Percentiles rank a stretch among this genome's conserved stretches.
These are phyloP conservation scores for Nemania abortiva DNA, from an alignment of 2,329 filamentous ascomycete genomes.

Conservation along the genomic window DNA sequence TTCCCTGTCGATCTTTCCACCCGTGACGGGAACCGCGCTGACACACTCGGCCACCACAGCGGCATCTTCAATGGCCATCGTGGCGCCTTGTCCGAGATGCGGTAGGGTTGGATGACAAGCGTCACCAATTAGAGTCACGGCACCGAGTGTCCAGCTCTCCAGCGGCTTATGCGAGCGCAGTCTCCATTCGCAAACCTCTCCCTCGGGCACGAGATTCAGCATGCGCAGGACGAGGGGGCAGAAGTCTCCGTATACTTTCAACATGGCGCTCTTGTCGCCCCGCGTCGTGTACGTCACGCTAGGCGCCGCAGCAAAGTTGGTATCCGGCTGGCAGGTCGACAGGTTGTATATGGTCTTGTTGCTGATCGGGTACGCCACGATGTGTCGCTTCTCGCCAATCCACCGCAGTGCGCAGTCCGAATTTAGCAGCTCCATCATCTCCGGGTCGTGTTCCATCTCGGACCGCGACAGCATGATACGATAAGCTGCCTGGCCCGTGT, in stretches of 20 bases:
- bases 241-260: constrained; percentile 71
- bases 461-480: constrained; percentile 79
- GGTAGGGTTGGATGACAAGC: constrained; percentile 76
- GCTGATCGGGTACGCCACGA: constrained; percentile 81
- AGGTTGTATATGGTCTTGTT: constrained; percentile 75
- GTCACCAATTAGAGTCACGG: constrained; percentile 70
- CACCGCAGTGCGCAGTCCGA: constrained; percentile 76
- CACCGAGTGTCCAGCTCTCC: constrained; percentile 68
- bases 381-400: constrained; percentile 81
- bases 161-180: constrained; percentile 69
- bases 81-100: constrained; percentile 75
- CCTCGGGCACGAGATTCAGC: constrained; percentile 70
- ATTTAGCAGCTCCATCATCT: constrained; percentile 75
- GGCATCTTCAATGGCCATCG: constrained; percentile 76
- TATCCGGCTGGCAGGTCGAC: constrained; percentile 71
- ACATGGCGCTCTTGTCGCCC: constrained; percentile 71
- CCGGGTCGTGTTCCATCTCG: constrained; percentile 74
- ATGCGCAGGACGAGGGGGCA: constrained; percentile 70
- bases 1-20: constrained; percentile 46
- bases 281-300: constrained; percentile 72
- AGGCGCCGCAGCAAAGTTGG: constrained; percentile 68
- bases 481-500: constrained; percentile 82
- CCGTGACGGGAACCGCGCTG: constrained; percentile 40
- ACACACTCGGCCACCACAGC: constrained; percentile 68
- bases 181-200: constrained; percentile 74